phyloP scores from a whole-genome alignment of 345 rosid species.

The Toxicodendron radicans region DNA sequence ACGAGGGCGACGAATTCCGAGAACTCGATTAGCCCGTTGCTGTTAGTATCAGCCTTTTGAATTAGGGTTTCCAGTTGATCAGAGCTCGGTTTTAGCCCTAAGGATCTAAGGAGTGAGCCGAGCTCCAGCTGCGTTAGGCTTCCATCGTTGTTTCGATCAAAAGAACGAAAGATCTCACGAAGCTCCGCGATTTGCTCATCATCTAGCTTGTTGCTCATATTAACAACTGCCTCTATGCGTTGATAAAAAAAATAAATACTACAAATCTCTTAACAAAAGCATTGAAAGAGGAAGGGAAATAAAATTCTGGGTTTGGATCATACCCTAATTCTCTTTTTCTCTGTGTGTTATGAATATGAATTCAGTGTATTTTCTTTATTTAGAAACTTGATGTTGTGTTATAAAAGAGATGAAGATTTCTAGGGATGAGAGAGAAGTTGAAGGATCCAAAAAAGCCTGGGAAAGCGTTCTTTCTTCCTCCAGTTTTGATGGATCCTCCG shows the following conservation, averaged over 20 bases:
- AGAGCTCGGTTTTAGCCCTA: constrained; percentile 68
- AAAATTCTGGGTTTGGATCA: constrained; percentile 8
- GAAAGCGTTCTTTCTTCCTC: constrained; percentile 21
- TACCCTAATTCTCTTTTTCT: neutral
- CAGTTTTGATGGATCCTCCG: constrained; percentile 28
- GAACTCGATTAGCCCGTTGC: constrained; percentile 86
- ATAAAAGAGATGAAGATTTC: neutral
- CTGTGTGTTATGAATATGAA: neutral
- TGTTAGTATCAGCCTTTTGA: constrained; percentile 75
- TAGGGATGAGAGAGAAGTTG: neutral
- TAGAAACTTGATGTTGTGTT: neutral
- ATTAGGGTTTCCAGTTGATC: constrained; percentile 71
- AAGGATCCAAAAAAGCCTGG: constrained; percentile 27
- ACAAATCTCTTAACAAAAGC: neutral
- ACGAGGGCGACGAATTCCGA: constrained; percentile 79
- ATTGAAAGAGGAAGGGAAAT: neutral
- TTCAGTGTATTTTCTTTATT: neutral
- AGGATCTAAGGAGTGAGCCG: constrained; percentile 79
- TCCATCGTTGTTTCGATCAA: constrained; percentile 84
- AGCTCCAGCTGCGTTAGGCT: constrained; percentile 88
- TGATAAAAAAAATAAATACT: neutral
- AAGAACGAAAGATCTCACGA: constrained; percentile 78
- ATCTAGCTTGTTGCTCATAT: constrained; percentile 60
- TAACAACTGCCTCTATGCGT: neutral
- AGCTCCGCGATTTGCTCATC: constrained; percentile 80